Evolutionary conservation across 805 yeast species (phyloP), one percentile per base, ranked within the genome.

Genomic region (Saturnispora gosingensis): DNA sequence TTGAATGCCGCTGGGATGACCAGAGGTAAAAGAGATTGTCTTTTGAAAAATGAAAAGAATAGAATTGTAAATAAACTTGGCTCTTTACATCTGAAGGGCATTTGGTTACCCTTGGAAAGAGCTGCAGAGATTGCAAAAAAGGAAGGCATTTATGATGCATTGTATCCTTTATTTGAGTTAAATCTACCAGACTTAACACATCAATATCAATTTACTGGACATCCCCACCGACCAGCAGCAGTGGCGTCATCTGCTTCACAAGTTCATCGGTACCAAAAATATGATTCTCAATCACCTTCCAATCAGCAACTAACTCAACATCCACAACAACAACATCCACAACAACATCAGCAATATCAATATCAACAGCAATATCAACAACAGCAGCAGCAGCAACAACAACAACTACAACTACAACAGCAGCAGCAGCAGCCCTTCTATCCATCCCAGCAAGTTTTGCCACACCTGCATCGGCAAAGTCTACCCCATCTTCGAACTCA

Each of bases 31-130:
- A 69, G 88, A 61, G 88, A 82, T 64, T 87, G 86, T 22, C 82
- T 82, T 51, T 69, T 82, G 48, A 82, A 82, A 63, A 72, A 76
- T 52, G 88, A 82, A 63, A 82, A 82, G 63, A 77, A 78, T 18
- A 70, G 87, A 39, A 82, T 80, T 59, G 88, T 82, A 40, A 85
- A 82, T 32, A 82, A 82, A 63, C 81, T 82, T 60, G 88, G 88
- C n/a, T 78, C 83, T n/a, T 82, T 82, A 85, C 84, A 82, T 64
- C 68, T 82, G 56, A 82, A 82, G 62, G 88, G 88, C 43, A 87
- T 82, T 39, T 82, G 88, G 88, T 80, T 82, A 49, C 88, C 88
- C 5, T 82, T 82, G 62, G 86, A 82, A 60, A 69, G 87, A 51
- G 88, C 87, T 2, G 66, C 81, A 36, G 80, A 82, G 38, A 75